phyloP scores from a whole-genome alignment of 2,329 filamentous ascomycete species.

The Alternaria metachromatica region DNA sequence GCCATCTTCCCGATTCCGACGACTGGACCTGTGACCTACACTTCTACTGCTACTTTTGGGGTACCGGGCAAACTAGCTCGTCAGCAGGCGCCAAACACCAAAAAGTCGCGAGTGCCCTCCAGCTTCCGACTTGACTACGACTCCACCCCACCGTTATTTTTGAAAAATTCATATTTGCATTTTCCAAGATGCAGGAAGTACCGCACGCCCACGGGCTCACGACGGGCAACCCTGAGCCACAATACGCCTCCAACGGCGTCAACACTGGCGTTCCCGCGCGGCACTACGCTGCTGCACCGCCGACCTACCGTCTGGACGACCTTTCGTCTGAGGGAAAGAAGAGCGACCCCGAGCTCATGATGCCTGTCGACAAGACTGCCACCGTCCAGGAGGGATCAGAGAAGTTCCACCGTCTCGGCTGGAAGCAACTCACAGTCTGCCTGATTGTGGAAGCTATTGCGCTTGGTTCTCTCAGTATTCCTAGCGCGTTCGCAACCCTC shows the following conservation, averaged over 20 bases:
- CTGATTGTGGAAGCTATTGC: constrained; percentile 60
- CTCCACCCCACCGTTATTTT: background rate
- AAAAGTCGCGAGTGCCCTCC: constrained; percentile 21
- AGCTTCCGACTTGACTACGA: background rate
- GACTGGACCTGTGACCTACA: constrained; percentile 27
- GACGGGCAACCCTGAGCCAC: constrained; percentile 4
- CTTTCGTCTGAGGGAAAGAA: constrained; percentile 40
- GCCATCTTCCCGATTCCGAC: constrained; percentile 4
- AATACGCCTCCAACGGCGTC: background rate
- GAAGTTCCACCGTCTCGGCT: constrained; percentile 54
- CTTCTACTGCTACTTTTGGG: constrained; percentile 24
- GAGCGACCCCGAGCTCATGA: constrained; percentile 41
- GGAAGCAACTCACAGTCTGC: constrained; percentile 59
- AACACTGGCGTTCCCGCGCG: background rate
- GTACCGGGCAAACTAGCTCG: constrained; percentile 15
- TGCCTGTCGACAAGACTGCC: constrained; percentile 37
- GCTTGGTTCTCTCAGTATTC: constrained; percentile 55
- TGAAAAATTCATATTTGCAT: background rate
- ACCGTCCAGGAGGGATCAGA: constrained; percentile 47
- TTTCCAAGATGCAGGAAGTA: constrained; percentile 30
- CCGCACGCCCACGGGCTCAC: constrained; percentile 10
- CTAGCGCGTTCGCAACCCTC: constrained; percentile 54
- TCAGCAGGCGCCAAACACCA: constrained; percentile 15
- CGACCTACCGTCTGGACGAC: constrained; percentile 31
- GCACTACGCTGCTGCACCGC: constrained; percentile 21